Percentiles rank a stretch among this genome's conserved stretches.
These are phyloP conservation scores for Neckera pumila DNA, from an alignment of 225 moss, liverwort and hornwort species.

Conservation along the genomic window DNA sequence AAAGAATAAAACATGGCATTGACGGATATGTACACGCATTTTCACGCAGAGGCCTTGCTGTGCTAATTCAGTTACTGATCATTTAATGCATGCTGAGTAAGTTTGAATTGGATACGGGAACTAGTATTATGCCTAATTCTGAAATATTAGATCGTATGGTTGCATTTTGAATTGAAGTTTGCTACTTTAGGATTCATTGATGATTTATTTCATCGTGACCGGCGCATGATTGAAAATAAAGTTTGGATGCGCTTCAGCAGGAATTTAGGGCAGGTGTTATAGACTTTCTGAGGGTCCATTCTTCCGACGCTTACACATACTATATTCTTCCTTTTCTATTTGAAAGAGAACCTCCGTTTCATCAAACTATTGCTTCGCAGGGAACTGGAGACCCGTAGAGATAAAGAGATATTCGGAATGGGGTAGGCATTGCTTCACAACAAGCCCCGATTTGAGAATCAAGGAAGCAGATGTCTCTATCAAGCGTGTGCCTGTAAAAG, in stretches of 20 bases:
- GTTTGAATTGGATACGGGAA: not conserved
- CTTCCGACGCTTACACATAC: not conserved
- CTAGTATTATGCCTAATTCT: not conserved
- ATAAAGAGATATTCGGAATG: not conserved
- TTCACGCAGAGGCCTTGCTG: not conserved
- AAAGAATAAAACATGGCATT: not conserved
- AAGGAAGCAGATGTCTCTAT: slow-evolving; percentile 11
- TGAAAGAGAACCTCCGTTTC: not conserved
- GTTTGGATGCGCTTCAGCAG: not conserved
- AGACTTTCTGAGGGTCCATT: not conserved
- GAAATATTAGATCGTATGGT: not conserved
- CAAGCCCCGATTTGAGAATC: slow-evolving; percentile 4
- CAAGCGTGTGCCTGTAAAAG: slow-evolving; percentile 35
- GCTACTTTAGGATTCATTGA: not conserved
- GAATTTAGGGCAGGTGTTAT: not conserved
- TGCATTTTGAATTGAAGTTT: not conserved
- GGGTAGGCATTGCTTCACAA: slow-evolving; percentile 15
- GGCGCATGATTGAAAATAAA: not conserved
- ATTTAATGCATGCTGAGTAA: not conserved
- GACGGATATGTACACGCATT: not conserved
- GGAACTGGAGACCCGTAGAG: not conserved
- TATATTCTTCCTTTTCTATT: not conserved
- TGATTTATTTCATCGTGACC: not conserved
- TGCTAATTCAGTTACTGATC: not conserved
- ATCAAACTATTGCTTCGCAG: not conserved